Evolutionary conservation across 805 yeast genomes (phyloP).

Genomic region (Myxozyma lipomycoides): DNA sequence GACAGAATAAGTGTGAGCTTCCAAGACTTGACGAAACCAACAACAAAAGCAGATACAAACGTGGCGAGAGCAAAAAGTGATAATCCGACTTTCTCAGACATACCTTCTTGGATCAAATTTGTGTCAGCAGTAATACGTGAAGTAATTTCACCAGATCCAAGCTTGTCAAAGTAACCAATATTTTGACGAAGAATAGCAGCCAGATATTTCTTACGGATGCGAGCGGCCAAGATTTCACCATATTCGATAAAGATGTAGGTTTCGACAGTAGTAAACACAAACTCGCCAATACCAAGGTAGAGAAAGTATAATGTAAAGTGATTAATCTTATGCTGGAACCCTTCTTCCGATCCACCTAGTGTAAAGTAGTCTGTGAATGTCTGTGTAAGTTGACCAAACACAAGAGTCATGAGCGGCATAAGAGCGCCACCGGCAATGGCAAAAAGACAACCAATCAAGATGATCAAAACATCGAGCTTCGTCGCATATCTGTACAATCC

Average conservation of each 20-base stretch:
- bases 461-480: slow-evolving; percentile 12
- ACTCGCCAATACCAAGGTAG: slow-evolving; percentile 39
- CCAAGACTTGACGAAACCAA: slow-evolving; percentile 40
- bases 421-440: slow-evolving; percentile 31
- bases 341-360: slow-evolving; percentile 40
- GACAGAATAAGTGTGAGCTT: slow-evolving; percentile 39
- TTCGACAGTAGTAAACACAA: slow-evolving; percentile 31
- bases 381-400: slow-evolving; percentile 41
- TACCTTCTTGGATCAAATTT: slow-evolving; percentile 42
- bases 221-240: slow-evolving; percentile 42
- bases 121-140: slow-evolving; percentile 44
- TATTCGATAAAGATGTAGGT: slow-evolving; percentile 39
- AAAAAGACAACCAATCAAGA: slow-evolving; percentile 36
- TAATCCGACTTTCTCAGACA: slow-evolving; percentile 42
- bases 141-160: slow-evolving; percentile 44
- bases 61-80: slow-evolving; percentile 40
- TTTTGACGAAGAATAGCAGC: slow-evolving; percentile 41
- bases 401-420: slow-evolving; percentile 41
- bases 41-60: slow-evolving; percentile 40
- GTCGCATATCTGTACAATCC: slow-evolving; percentile 39
- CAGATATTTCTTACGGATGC: slow-evolving; percentile 40
- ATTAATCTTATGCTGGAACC: slow-evolving; percentile 37
- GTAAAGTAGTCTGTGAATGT: slow-evolving; percentile 37
- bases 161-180: slow-evolving; percentile 42
- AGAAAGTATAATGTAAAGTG: slow-evolving; percentile 40